A percentile compares a stretch with the other conserved stretches of the same genome.
Evolutionary conservation across 1,139 yeast genomes (phyloP).

Genomic region (Cylindricascospora bacillispora): DNA sequence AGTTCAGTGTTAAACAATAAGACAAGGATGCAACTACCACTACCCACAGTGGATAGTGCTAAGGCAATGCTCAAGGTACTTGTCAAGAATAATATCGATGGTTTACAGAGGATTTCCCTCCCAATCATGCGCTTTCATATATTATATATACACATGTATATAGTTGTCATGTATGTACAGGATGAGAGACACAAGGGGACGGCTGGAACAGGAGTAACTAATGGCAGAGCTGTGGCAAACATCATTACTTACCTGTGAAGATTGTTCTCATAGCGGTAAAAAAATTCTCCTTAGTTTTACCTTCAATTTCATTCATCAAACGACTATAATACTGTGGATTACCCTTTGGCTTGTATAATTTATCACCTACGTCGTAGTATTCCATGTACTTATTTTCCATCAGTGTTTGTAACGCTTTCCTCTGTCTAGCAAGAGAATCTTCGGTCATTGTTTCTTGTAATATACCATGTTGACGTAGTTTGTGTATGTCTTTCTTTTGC

Average conservation of each 20-base stretch:
- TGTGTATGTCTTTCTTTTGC: conserved; percentile 23
- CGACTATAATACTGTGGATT: conserved; percentile 69
- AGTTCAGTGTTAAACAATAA: no score
- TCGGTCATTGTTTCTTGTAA: conserved; percentile 32
- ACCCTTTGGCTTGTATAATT: conserved; percentile 64
- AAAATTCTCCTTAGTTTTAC: conserved; percentile 60
- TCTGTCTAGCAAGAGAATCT: conserved; percentile 46
- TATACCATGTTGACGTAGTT: conserved; percentile 25
- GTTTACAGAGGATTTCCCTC: no score
- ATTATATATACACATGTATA: no score
- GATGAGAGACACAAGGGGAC: no score
- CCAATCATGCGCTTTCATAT: no score
- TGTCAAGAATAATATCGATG: no score
- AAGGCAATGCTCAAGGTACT: no score
- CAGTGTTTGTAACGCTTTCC: conserved; percentile 44
- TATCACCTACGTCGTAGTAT: conserved; percentile 52
- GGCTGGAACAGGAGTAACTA: no score
- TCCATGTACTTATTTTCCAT: conserved; percentile 50
- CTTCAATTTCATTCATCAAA: conserved; percentile 55
- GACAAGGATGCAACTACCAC: no score
- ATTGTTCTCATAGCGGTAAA: conserved; percentile 57
- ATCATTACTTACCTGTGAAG: conserved; percentile 49
- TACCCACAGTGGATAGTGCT: no score
- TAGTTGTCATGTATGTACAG: no score
- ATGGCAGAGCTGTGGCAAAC: no score